These are phyloP conservation scores for Septoria linicola DNA, from an alignment of 2,329 filamentous ascomycete genomes.

Conservation along the genomic window DNA sequence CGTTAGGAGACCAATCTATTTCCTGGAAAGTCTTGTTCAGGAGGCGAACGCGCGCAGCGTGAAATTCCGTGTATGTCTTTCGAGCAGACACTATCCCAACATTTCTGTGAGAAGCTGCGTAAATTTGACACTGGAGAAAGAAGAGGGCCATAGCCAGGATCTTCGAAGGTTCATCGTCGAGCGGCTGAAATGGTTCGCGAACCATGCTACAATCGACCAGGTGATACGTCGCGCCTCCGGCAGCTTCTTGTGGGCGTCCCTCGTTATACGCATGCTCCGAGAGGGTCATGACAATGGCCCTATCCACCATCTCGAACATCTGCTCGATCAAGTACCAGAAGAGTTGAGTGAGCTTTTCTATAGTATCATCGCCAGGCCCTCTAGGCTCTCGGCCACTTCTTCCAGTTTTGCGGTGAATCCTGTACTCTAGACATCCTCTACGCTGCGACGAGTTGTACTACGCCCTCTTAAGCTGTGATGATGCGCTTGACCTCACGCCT, in stretches of 20 bases:
- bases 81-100: slow-evolving; percentile 47
- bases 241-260: slow-evolving; percentile 49
- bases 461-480: slow-evolving; percentile 39
- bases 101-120: slow-evolving; percentile 38
- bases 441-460: slow-evolving; percentile 48
- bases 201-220: background rate
- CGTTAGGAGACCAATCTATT: slow-evolving; percentile 40
- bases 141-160: slow-evolving; percentile 32
- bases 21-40: slow-evolving; percentile 38
- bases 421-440: slow-evolving; percentile 50
- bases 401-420: slow-evolving; percentile 54
- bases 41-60: background rate
- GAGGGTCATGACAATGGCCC: slow-evolving; percentile 40
- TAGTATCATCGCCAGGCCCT: slow-evolving; percentile 52
- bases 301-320: slow-evolving; percentile 33
- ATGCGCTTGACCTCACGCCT: background rate
- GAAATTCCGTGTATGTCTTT: slow-evolving; percentile 40
- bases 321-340: slow-evolving; percentile 42
- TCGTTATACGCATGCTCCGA: slow-evolving; percentile 50
- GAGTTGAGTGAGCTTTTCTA: slow-evolving; percentile 52
- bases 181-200: background rate
- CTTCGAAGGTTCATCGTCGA: background rate
- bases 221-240: slow-evolving; percentile 35
- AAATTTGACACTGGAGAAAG: slow-evolving; percentile 38
- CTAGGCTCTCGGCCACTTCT: slow-evolving; percentile 42